These are phyloP conservation scores for Myrica gale DNA, from an alignment of 306 rosid genomes.

Conservation along the genomic window DNA sequence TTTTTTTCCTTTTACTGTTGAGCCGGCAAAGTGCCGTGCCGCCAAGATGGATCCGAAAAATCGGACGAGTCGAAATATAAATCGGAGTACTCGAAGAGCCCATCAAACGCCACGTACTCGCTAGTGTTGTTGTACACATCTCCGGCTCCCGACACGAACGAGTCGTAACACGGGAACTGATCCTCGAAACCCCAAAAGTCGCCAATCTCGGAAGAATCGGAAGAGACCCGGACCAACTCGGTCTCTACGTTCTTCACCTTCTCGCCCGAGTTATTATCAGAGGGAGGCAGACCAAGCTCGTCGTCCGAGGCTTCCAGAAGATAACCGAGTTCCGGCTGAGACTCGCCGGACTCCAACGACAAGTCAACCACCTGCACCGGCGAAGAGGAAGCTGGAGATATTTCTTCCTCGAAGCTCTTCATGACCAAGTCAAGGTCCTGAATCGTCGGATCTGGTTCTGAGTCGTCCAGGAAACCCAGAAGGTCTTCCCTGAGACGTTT, in stretches of 20 bases:
- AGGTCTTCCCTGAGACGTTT: conserved; percentile 67
- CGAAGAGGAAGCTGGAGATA: conserved; percentile 41
- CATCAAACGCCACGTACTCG: conserved; percentile 58
- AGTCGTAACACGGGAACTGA: conserved; percentile 53
- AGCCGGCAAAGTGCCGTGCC: conserved; percentile 66
- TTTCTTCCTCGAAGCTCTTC: conserved; percentile 76
- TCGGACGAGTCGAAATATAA: conserved; percentile 58
- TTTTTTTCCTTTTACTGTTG: conserved; percentile 32
- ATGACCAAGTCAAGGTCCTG: conserved; percentile 78
- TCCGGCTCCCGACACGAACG: conserved; percentile 52
- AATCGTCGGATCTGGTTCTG: conserved; percentile 43
- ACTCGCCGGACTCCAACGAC: conserved; percentile 57
- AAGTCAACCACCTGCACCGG: conserved; percentile 41
- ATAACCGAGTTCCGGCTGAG: conserved; percentile 70
- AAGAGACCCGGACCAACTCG: conserved; percentile 46
- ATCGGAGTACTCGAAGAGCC: conserved; percentile 64
- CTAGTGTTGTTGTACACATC: conserved; percentile 14
- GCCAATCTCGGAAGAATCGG: conserved; percentile 60
- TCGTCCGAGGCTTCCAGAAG: conserved; percentile 85
- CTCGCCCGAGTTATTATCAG: conserved; percentile 24
- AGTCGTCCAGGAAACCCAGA: conserved; percentile 60
- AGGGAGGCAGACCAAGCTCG: conserved; percentile 81
- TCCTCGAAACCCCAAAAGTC: conserved; percentile 72
- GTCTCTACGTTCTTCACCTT: conserved; percentile 29
- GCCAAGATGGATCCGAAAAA: conserved; percentile 52